These are phyloP conservation scores for Curvularia spicifera DNA, from an alignment of 2,329 filamentous ascomycete species.

Conservation along the genomic window DNA sequence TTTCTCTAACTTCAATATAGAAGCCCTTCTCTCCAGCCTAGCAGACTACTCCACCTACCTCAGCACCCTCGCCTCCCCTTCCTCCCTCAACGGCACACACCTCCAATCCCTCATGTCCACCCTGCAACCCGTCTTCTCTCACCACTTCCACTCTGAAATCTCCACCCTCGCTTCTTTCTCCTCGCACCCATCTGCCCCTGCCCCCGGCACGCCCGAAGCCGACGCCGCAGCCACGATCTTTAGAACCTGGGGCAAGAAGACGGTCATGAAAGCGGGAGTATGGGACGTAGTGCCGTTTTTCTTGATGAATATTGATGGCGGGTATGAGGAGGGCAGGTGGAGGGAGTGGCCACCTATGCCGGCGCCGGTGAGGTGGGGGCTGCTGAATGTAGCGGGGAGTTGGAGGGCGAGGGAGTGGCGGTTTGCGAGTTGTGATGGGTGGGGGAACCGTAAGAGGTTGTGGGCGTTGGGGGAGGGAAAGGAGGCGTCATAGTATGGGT, in stretches of 20 bases:
- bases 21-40: slow-evolving; percentile 40
- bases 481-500: neutral
- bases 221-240: slow-evolving; percentile 59
- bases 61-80: slow-evolving; percentile 13
- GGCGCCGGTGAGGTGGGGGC: slow-evolving; percentile 63
- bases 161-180: slow-evolving; percentile 45
- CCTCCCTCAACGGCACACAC: slow-evolving; percentile 31
- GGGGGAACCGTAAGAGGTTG: slow-evolving; percentile 59
- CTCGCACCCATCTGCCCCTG: slow-evolving; percentile 59
- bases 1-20: slow-evolving; percentile 14
- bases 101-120: slow-evolving; percentile 36
- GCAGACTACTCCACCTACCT: slow-evolving; percentile 36
- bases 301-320: slow-evolving; percentile 67
- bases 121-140: slow-evolving; percentile 37
- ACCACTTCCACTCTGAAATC: slow-evolving; percentile 48
- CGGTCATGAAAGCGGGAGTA: slow-evolving; percentile 66
- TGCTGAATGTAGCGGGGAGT: slow-evolving; percentile 65
- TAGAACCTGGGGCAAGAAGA: slow-evolving; percentile 68
- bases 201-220: slow-evolving; percentile 52
- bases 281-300: slow-evolving; percentile 70
- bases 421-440: slow-evolving; percentile 67
- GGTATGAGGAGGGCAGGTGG: slow-evolving; percentile 66
- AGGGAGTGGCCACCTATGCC: slow-evolving; percentile 70
- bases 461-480: slow-evolving; percentile 10
- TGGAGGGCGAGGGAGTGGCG: slow-evolving; percentile 64